A percentile compares a stretch with the other conserved stretches of the same genome.
Evolutionary conservation across 1,284 basidiomycete species (phyloP).

Genomic region (Cryptococcus hybrid): DNA sequence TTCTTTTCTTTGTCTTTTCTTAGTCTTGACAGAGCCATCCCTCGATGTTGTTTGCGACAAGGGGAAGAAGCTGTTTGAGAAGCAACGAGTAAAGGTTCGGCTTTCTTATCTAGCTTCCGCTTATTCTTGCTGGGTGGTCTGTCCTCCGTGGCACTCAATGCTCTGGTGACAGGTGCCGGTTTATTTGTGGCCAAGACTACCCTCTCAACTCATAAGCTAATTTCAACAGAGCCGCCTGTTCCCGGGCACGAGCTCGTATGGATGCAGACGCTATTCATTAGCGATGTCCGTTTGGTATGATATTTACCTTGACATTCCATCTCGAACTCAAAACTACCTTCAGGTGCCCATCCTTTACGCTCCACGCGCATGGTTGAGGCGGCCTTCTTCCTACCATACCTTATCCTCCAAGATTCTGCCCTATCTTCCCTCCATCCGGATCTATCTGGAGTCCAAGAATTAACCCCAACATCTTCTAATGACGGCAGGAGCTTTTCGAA

Average conservation of each 20-base stretch:
- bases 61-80: constrained; percentile 1
- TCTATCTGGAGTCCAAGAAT: constrained; percentile 35
- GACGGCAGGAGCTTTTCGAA: constrained; percentile 29
- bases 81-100: constrained; percentile 4
- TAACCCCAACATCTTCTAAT: constrained; percentile 34
- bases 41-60: constrained; percentile 7
- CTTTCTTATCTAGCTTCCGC: constrained; percentile 18
- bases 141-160: constrained; percentile 7
- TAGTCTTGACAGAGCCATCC: constrained; percentile 11
- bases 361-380: constrained; percentile 18
- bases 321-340: constrained; percentile 50
- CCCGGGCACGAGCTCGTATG: constrained; percentile 19
- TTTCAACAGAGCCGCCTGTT: constrained; percentile 26
- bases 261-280: constrained; percentile 20
- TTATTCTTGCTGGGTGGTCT: constrained; percentile 12
- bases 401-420: constrained; percentile 22
- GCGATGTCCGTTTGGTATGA: background rate
- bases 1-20: constrained; percentile 71
- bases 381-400: constrained; percentile 23
- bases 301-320: constrained; percentile 33
- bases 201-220: constrained; percentile 37
- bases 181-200: constrained; percentile 29
- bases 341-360: constrained; percentile 45
- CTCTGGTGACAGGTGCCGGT: constrained; percentile 7
- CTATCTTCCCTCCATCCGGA: constrained; percentile 32